Base-by-base conservation (phyloP, 441 rosid species). In the Flueggea neowawraea region DNA sequence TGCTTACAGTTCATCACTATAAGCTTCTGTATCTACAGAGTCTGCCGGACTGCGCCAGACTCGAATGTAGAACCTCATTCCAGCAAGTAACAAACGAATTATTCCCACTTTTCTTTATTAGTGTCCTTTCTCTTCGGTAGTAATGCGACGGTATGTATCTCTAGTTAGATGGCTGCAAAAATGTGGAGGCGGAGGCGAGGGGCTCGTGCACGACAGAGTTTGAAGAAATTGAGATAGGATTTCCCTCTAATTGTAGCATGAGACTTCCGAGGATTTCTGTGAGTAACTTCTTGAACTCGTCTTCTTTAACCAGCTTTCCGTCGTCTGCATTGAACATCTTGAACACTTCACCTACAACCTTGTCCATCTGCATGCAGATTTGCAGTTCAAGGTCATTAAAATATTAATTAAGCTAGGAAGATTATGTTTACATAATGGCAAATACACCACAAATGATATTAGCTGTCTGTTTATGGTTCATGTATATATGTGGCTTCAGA, bases 141-240 rank as follows among this genome's bases (percentile, higher is more conserved):
- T 33, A 33, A 3, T 5, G 41, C 9, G 41, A 36, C 9, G 41
- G 9, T 36, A 36, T 36, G 41, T 36, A 36, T 47, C n/a, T 47
- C n/a, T 47, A 47, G 58, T 79, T 31, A 61, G 79, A 6, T 22
- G 84, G 73, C 66, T 76, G 86, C 71, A 89, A 71, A 62, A 86
- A 80, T 16, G 86, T 62, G 15, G 90, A 64, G 39, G 87, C 73
- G 8, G 96, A 61, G 9, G 81, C 70, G 10, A 86, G 87, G 12
- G 98, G 97, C 82, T 91, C 99, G 52, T 91, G 96, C 72, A 95
- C 98, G 45, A 91, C 99, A 15, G 96, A 81, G 74, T 88, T 88
- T 6, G 91, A 73, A 17, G 96, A 89, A 43, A 88, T 75, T 15
- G 87, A 69, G 44, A 95, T 81, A 14, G 95, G 88, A 58, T 59